Percentiles rank a stretch among this genome's conserved stretches.
phyloP scores from a whole-genome alignment of 2,329 filamentous ascomycete species.

The Rutstroemia sp. region DNA sequence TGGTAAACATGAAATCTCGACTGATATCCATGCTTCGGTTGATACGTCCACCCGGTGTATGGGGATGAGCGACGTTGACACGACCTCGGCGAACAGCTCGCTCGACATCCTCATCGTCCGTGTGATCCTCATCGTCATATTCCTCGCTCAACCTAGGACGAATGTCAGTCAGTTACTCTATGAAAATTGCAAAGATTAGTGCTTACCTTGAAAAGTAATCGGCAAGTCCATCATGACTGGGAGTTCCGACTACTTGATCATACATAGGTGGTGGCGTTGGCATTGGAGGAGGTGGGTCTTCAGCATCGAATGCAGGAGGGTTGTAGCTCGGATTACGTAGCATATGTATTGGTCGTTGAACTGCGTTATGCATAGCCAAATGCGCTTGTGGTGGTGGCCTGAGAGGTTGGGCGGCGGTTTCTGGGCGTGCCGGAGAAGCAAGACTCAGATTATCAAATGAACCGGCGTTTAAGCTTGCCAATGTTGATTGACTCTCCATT shows the following conservation, averaged over 20 bases:
- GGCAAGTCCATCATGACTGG: conserved; percentile 47
- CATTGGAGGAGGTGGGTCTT: conserved; percentile 59
- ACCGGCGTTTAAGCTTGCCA: conserved; percentile 39
- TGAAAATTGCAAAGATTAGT: conserved; percentile 25
- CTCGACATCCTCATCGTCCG: conserved; percentile 24
- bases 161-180: not conserved
- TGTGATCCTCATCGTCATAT: conserved; percentile 25
- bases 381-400: conserved; percentile 42
- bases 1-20: conserved; percentile 28
- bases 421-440: conserved; percentile 6
- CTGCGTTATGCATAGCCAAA: conserved; percentile 26
- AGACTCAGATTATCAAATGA: conserved; percentile 34
- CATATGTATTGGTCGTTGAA: conserved; percentile 52
- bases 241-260: conserved; percentile 50
- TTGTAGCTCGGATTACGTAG: conserved; percentile 62
- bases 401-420: conserved; percentile 23
- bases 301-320: conserved; percentile 62
- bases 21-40: conserved; percentile 30
- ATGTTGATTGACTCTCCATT: conserved; percentile 12
- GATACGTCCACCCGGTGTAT: conserved; percentile 28
- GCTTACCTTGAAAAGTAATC: conserved; percentile 59
- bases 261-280: conserved; percentile 65
- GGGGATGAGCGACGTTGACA: conserved; percentile 29
- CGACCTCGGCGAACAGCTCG: conserved; percentile 23
- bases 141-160: conserved; percentile 19